A percentile compares a stretch with the other conserved stretches of the same genome.
Conservation (phyloP, 2,329 filamentous ascomycete species). For the Emydomyces testavorans region DNA sequence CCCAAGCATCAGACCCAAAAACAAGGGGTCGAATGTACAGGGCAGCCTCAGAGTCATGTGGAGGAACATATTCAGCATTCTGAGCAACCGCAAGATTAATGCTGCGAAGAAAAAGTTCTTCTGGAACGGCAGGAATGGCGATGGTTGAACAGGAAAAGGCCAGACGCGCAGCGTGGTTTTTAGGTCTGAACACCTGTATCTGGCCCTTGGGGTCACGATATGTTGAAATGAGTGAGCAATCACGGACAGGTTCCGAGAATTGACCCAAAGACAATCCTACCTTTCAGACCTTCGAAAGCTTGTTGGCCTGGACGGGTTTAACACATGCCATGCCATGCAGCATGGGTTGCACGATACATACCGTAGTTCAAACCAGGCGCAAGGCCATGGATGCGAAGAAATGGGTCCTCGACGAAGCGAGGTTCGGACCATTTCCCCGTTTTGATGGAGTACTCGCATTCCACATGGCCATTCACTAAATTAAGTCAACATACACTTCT, state of each 20-base stretch:
- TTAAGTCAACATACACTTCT: too few relatives aligned
- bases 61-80: slow-evolving; percentile 23
- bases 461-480: slow-evolving; percentile 48
- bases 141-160: slow-evolving; percentile 21
- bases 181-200: slow-evolving; percentile 27
- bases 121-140: slow-evolving; percentile 25
- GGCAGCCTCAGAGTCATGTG: slow-evolving; percentile 21
- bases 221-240: slow-evolving; percentile 17
- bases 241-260: too few relatives aligned
- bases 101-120: slow-evolving; percentile 22
- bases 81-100: slow-evolving; percentile 20
- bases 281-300: slow-evolving; percentile 45
- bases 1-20: slow-evolving; percentile 23
- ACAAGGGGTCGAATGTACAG: slow-evolving; percentile 29
- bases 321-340: too few relatives aligned
- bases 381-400: slow-evolving; percentile 44
- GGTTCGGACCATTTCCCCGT: slow-evolving; percentile 44
- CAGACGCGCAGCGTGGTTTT: slow-evolving; percentile 24
- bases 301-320: too few relatives aligned
- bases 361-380: slow-evolving; percentile 44
- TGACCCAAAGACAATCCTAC: slow-evolving; percentile 3
- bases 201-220: slow-evolving; percentile 17
- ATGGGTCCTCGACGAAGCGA: slow-evolving; percentile 42
- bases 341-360: too few relatives aligned
- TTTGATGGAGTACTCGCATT: slow-evolving; percentile 41